Base-by-base conservation (phyloP, 108 stramenopile genomes). In the Pseudonitzschia pungens region DNA sequence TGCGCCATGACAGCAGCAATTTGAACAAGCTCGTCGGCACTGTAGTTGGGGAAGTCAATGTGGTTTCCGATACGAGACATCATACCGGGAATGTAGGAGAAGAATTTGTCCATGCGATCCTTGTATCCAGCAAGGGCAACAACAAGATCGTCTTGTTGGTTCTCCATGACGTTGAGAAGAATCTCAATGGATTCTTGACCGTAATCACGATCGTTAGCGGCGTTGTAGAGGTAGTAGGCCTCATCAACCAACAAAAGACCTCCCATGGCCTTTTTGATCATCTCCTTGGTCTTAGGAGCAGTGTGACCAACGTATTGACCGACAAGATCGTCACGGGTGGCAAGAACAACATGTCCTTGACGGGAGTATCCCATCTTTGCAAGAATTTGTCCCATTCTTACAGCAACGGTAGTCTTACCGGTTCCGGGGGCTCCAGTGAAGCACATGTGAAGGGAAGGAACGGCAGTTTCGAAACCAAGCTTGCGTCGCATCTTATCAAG, bases 221-320 rank as follows among this genome's bases (percentile, higher is more conserved):
- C 98, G 74, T 97, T 97, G 94, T 97, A 97, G 29, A 98, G 90
- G 89, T 97, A 97, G 88, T 98, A 98, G 26, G 98, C 98, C 93
- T 98, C 98, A 84, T 98, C 98, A 53, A 98, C 96, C 65, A 98
- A 91, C 64, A 98, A 90, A 52, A 98, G 83, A 64, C 94, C 94
- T 63, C 94, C 94, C 89, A 97, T 93, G 54, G 97, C 95, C 87
- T 97, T 96, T 87, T 97, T 97, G 88, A 99, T 97, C 97, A 97
- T 96, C 73, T 97, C 98, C 95, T 97, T 99, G 65, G 97, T 97
- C 88, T 97, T 97, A 48, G 97, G 98, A 20, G 96, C 98, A 36
- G 98, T 99, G 91, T 99, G 98, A 56, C 98, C 98, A 62, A 99
- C 97, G 76, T 99, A 99, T 78, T 99, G 98, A 33, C 98, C 98